A percentile compares a stretch with the other conserved stretches of the same genome.
Evolutionary conservation across 371 early-diverging fungal species (phyloP).

Genomic region (Zopfochytrium polystomum): DNA sequence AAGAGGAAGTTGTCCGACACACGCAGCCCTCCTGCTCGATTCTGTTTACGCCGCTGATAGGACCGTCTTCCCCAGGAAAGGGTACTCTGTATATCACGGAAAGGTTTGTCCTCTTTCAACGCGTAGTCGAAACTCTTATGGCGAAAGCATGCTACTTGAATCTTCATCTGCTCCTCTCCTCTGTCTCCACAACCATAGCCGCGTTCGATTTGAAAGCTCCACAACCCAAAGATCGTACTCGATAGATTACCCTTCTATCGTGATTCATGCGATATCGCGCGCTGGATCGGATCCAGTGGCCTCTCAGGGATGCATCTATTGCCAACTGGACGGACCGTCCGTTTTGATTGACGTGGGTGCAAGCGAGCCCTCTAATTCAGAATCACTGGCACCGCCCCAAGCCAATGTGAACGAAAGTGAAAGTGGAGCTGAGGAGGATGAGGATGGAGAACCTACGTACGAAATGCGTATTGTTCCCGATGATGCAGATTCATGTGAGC

Average conservation of each 20-base stretch:
- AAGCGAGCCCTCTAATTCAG: neutral
- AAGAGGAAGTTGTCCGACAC: too few relatives aligned
- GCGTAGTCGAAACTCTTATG: too few relatives aligned
- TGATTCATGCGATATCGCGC: conserved; percentile 78
- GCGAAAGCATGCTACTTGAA: too few relatives aligned
- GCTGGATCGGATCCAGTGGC: conserved; percentile 35
- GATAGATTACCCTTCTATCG: conserved; percentile 70
- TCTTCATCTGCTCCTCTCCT: too few relatives aligned
- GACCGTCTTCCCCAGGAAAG: too few relatives aligned
- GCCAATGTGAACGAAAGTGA: conserved; percentile 11
- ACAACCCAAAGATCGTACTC: conserved; percentile 37
- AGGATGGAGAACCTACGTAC: conserved; percentile 16
- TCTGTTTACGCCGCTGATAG: too few relatives aligned
- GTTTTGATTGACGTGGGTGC: conserved; percentile 22
- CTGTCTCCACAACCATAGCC: conserved; percentile 11
- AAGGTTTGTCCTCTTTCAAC: too few relatives aligned
- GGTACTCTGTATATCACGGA: too few relatives aligned
- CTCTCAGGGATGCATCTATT: conserved; percentile 61
- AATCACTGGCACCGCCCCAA: neutral
- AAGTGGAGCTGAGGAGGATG: neutral
- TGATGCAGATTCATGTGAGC: conserved; percentile 59
- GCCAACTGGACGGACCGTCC: conserved; percentile 61
- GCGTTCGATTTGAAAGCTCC: conserved; percentile 25
- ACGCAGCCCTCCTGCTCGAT: too few relatives aligned
- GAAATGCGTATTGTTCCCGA: conserved; percentile 69